These are phyloP conservation scores for Agrostemma githago DNA, from an alignment of 148 eudicot genomes.

Conservation along the genomic window DNA sequence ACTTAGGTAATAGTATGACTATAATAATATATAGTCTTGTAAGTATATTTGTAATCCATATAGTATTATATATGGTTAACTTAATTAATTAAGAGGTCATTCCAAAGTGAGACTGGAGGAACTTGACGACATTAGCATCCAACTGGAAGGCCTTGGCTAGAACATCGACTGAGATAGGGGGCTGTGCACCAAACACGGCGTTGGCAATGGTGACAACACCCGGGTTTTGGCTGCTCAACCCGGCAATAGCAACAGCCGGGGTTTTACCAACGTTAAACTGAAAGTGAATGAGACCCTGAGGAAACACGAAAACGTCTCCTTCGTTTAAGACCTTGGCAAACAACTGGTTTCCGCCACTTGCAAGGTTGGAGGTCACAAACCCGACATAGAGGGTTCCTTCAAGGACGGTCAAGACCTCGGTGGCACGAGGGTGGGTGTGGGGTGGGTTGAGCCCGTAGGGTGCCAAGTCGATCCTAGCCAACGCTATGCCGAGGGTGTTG, in stretches of 20 bases:
- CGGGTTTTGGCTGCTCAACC: slow-evolving; percentile 15
- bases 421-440: slow-evolving; percentile 17
- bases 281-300: neutral
- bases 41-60: no score
- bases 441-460: slow-evolving; percentile 10
- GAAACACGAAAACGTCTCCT: slow-evolving; percentile 7
- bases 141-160: neutral
- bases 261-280: neutral
- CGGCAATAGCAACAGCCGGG: slow-evolving; percentile 9
- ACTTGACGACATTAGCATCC: neutral
- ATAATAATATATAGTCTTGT: no score
- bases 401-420: slow-evolving; percentile 4
- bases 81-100: neutral
- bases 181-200: neutral
- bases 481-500: slow-evolving; percentile 10
- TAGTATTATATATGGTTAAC: no score
- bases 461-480: slow-evolving; percentile 13
- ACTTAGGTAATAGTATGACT: no score
- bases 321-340: neutral
- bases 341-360: neutral
- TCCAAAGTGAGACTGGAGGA: neutral
- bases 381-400: slow-evolving; percentile 5
- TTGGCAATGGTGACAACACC: slow-evolving; percentile 6
- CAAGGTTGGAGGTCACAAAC: neutral
- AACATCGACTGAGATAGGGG: neutral